A percentile compares a stretch with the other conserved stretches of the same genome.
phyloP scores from a whole-genome alignment of 257 asterid genomes.

The Ehretia macrophylla region DNA sequence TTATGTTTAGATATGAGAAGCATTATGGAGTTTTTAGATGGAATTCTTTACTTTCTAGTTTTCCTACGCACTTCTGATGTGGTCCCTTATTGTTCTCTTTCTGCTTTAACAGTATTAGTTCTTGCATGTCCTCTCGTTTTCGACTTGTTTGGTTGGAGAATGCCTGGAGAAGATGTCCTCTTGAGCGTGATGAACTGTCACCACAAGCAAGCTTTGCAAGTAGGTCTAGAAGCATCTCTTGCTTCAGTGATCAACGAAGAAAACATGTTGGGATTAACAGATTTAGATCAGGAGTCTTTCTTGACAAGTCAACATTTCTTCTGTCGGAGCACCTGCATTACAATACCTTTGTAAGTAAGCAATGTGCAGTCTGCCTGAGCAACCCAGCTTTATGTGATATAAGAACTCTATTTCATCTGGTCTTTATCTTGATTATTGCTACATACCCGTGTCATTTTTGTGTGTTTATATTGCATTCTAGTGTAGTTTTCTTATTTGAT shows the following conservation, averaged over 20 bases:
- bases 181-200: slow-evolving; percentile 31
- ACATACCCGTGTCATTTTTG: no score
- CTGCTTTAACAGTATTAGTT: no score
- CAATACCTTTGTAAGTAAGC: slow-evolving; percentile 40
- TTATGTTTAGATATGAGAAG: no score
- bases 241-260: slow-evolving; percentile 56
- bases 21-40: neutral
- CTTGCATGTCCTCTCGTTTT: neutral
- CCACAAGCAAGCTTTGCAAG: slow-evolving; percentile 26
- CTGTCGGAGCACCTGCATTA: slow-evolving; percentile 30
- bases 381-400: no score
- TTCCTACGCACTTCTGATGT: no score
- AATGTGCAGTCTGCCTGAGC: no score
- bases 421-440: no score
- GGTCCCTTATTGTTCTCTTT: no score
- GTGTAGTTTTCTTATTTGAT: no score
- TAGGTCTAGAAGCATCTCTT: slow-evolving; percentile 37
- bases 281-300: slow-evolving; percentile 53
- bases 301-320: slow-evolving; percentile 59
- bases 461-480: no score
- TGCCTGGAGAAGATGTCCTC: slow-evolving; percentile 43
- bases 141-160: slow-evolving; percentile 39
- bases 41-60: neutral
- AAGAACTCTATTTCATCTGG: no score
- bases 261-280: slow-evolving; percentile 36